Conservation (phyloP, 2,329 filamentous ascomycete species). For the Venturia effusa region DNA sequence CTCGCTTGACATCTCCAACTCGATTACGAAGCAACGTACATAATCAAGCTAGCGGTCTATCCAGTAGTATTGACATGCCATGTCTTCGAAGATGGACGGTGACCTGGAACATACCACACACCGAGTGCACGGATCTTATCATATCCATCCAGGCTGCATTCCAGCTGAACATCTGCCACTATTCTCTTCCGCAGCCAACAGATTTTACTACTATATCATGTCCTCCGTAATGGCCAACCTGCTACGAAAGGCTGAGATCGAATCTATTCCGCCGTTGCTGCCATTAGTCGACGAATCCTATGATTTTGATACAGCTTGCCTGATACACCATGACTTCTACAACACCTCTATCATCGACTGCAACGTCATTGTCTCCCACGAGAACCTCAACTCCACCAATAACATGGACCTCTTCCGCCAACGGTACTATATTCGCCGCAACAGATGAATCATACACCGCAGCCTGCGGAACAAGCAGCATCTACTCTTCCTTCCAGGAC, state of each 20-base stretch:
- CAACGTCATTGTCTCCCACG: not conserved
- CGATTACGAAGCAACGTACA: not conserved
- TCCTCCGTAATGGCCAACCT: not conserved
- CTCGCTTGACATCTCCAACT: not conserved
- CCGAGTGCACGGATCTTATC: not conserved
- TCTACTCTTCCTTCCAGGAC: constrained; percentile 9
- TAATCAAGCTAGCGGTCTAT: not conserved
- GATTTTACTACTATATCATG: not conserved
- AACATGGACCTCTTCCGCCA: not conserved
- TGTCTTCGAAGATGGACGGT: not conserved
- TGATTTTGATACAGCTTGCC: not conserved
- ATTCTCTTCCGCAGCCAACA: not conserved
- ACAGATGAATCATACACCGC: not conserved
- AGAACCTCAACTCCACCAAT: not conserved
- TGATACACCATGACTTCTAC: not conserved
- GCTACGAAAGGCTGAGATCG: not conserved
- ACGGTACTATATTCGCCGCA: not conserved
- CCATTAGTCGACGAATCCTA: not conserved
- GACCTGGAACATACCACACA: not conserved
- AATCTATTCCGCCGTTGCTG: not conserved
- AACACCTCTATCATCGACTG: not conserved
- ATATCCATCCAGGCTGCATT: not conserved
- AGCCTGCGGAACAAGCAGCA: not conserved
- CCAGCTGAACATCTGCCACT: not conserved
- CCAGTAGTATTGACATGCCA: not conserved